A percentile compares a stretch with the other conserved stretches of the same genome.
These are phyloP conservation scores for Hirschioporus abietinus DNA, from an alignment of 768 basidiomycete species.

Conservation along the genomic window DNA sequence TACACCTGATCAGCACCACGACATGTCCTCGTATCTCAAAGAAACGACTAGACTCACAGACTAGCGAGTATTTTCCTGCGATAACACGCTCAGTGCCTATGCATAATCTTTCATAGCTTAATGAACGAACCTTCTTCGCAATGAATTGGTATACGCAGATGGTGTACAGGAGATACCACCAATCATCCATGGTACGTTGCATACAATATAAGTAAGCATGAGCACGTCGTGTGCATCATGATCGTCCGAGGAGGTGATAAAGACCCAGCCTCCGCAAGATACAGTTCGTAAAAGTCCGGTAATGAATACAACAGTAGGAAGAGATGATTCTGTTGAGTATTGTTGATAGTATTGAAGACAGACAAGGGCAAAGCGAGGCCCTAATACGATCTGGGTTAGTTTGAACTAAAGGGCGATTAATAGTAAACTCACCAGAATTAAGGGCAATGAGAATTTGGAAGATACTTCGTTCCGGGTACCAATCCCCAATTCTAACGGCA, in stretches of 20 bases:
- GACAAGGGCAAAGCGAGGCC: conserved; percentile 71
- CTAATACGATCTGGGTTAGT: conserved; percentile 25
- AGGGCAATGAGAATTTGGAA: conserved; percentile 88
- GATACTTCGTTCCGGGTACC: conserved; percentile 79
- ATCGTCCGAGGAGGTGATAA: conserved; percentile 78
- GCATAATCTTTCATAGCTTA: not conserved
- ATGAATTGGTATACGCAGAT: conserved; percentile 30
- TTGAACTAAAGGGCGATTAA: not conserved
- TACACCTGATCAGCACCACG: no score
- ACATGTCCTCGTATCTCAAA: no score
- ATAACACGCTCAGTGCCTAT: conserved; percentile 5
- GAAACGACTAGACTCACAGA: conserved; percentile 31
- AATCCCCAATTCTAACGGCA: conserved; percentile 74
- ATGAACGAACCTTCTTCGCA: conserved; percentile 43
- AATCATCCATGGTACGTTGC: conserved; percentile 88
- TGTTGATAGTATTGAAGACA: conserved; percentile 58
- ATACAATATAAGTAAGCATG: conserved; percentile 83
- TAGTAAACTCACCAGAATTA: conserved; percentile 51
- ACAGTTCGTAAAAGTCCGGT: conserved; percentile 69
- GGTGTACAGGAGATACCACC: conserved; percentile 58
- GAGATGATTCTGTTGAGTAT: conserved; percentile 33
- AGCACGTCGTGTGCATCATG: conserved; percentile 81
- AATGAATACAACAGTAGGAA: conserved; percentile 49
- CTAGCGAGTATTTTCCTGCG: conserved; percentile 48
- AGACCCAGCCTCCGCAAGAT: conserved; percentile 89